Percentiles rank a stretch among this genome's conserved stretches.
phyloP scores from a whole-genome alignment of 306 rosid genomes.

The Erythrophleum fordii region DNA sequence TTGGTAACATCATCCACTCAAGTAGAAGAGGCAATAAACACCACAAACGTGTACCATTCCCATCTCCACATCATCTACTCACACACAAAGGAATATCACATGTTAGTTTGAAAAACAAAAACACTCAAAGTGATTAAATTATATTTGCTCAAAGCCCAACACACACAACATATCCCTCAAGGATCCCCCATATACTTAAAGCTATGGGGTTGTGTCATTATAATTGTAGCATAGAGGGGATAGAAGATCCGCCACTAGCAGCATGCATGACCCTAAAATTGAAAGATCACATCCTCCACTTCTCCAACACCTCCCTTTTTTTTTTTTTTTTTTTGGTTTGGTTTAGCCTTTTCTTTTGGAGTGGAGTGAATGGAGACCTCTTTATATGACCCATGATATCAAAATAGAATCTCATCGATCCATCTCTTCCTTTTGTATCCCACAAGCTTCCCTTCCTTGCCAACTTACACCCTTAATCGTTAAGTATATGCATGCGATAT shows the following conservation, averaged over 20 bases:
- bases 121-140: neutral
- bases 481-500: slow-evolving; percentile 42
- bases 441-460: slow-evolving; percentile 54
- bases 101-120: neutral
- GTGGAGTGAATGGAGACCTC: slow-evolving; percentile 57
- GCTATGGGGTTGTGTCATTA: slow-evolving; percentile 23
- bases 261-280: neutral
- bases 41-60: slow-evolving; percentile 36
- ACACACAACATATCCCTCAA: slow-evolving; percentile 56
- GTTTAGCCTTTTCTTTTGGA: slow-evolving; percentile 39
- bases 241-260: slow-evolving; percentile 55
- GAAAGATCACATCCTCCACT: slow-evolving; percentile 50
- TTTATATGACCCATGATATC: slow-evolving; percentile 50
- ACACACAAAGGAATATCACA: neutral
- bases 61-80: too few species aligned
- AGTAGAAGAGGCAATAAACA: slow-evolving; percentile 40
- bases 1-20: slow-evolving; percentile 48
- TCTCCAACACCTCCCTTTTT: slow-evolving; percentile 36
- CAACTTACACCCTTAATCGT: slow-evolving; percentile 44
- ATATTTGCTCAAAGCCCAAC: slow-evolving; percentile 8
- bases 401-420: slow-evolving; percentile 35
- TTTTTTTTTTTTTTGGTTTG: neutral
- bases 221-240: slow-evolving; percentile 36
- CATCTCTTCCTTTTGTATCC: slow-evolving; percentile 57
- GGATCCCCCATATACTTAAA: too few species aligned